Evolutionary conservation across 371 early-diverging fungal species (phyloP).

Genomic region (Actinomortierella wolfii): DNA sequence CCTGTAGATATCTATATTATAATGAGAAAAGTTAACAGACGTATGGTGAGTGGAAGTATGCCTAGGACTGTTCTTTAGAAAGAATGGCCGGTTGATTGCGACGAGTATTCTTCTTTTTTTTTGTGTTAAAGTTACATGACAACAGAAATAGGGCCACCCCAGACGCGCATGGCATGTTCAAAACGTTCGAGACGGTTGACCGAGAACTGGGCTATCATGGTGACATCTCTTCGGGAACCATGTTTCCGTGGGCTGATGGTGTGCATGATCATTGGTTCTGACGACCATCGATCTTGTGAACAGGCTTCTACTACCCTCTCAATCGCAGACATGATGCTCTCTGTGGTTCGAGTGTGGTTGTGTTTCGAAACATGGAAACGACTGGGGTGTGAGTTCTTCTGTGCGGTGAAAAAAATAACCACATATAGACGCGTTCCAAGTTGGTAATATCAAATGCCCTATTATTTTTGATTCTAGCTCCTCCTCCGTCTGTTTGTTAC

Average conservation of each 20-base stretch:
- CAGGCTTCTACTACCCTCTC: conserved; percentile 20
- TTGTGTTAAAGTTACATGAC: no score
- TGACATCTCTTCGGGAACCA: conserved; percentile 43
- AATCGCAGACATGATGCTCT: conserved; percentile 33
- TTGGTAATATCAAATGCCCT: no score
- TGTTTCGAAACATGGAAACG: background rate
- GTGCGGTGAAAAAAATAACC: no score
- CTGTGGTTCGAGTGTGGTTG: no score
- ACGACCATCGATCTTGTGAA: conserved; percentile 9
- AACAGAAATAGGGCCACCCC: conserved; percentile 62
- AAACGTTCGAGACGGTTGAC: conserved; percentile 62
- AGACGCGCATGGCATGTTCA: conserved; percentile 51
- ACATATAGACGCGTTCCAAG: no score
- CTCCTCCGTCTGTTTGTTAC: no score
- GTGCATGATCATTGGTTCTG: conserved; percentile 20
- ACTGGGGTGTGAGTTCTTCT: no score
- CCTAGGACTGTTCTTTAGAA: no score
- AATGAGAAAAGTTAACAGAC: background rate
- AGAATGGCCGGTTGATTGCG: no score
- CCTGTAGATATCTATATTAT: conserved; percentile 55
- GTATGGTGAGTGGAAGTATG: background rate
- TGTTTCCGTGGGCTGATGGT: conserved; percentile 17
- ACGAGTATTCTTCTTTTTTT: no score
- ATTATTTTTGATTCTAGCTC: no score
- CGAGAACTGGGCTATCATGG: conserved; percentile 64